Conservation (phyloP, 306 rosid species). For the Prunus campanulata region DNA sequence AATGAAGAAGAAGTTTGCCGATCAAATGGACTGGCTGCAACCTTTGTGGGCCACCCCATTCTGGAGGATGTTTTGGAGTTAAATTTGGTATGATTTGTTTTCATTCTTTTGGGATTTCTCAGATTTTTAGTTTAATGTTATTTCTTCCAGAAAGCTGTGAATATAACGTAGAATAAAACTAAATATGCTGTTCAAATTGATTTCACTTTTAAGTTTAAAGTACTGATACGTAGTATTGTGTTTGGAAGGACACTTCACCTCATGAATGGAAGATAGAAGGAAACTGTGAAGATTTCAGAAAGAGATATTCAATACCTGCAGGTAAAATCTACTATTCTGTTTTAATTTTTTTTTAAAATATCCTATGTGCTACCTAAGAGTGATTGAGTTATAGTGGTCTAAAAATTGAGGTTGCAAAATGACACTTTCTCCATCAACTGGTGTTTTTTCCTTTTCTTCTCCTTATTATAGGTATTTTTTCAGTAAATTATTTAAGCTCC, state of each 20-base stretch:
- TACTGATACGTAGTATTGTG: slow-evolving; percentile 22
- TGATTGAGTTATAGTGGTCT: background rate
- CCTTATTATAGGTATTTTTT: background rate
- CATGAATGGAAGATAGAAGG: slow-evolving; percentile 59
- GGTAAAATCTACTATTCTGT: slow-evolving; percentile 33
- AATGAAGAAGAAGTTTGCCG: slow-evolving; percentile 76
- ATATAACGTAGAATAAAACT: background rate
- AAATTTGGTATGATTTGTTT: slow-evolving; percentile 45
- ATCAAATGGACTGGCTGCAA: slow-evolving; percentile 75
- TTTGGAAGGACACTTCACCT: slow-evolving; percentile 46
- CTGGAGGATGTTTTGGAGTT: slow-evolving; percentile 65
- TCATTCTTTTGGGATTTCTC: background rate
- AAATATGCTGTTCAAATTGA: slow-evolving; percentile 1
- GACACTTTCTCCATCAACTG: background rate
- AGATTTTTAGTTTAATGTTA: background rate
- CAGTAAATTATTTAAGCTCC: no score
- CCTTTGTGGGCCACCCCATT: slow-evolving; percentile 88
- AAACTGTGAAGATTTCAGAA: slow-evolving; percentile 50
- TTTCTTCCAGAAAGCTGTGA: background rate
- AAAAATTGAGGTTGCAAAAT: background rate
- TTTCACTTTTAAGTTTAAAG: slow-evolving; percentile 17
- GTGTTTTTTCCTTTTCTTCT: background rate
- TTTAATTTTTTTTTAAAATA: background rate
- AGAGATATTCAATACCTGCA: slow-evolving; percentile 53
- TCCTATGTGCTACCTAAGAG: background rate